Base-by-base conservation (phyloP, 768 basidiomycete species). In the Lactifluus hygrophoroides region DNA sequence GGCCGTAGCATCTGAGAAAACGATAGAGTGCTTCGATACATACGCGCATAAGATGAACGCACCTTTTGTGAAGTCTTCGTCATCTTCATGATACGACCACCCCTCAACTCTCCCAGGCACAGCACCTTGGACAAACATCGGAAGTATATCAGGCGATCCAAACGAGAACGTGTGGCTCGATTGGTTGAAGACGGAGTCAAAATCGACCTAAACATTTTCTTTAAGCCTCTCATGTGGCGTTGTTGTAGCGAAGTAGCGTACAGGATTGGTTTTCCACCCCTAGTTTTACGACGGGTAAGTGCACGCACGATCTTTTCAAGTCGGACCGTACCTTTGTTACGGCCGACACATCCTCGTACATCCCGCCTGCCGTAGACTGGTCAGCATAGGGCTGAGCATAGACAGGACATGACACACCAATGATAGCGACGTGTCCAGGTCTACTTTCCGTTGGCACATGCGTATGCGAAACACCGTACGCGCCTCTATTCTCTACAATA, bases 291-390 rank as follows among this genome's bases (percentile, higher is more conserved):
- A 57, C 51, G 58, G 23, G 66, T 58, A 50, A 61, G 54, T 54
- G 44, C 43, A 34, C 21, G 27, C 13, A 21, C 23, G 46, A 16
- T 48, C 45, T 27, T 47, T 28, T 45, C 14, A 62, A 60, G 23
- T 27, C n/a, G 19, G 17, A 3, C 13, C 57, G 9, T 8, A 80
- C 90, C 77, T 90, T 89, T 21, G 87, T 90, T 30, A 91, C 90
- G 16, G 90, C 90, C 0, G 86, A 88, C 3, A 90, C 90, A 63
- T 93, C 89, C 70, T 93, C 90, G 66, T 92, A 91, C 89, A 93
- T 92, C 3, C 90, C 90, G 32, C 82, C 82, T 85, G 53, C 7
- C 43, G 5, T 11, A 0, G 10, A 35, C 7, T 17, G 13, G 11
- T 49, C 1, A 14, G 49, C 37, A 40, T 10, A 19, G n/a, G 13